phyloP scores from a whole-genome alignment of 2,329 filamentous ascomycete genomes.

The Colletotrichum plurivorum region DNA sequence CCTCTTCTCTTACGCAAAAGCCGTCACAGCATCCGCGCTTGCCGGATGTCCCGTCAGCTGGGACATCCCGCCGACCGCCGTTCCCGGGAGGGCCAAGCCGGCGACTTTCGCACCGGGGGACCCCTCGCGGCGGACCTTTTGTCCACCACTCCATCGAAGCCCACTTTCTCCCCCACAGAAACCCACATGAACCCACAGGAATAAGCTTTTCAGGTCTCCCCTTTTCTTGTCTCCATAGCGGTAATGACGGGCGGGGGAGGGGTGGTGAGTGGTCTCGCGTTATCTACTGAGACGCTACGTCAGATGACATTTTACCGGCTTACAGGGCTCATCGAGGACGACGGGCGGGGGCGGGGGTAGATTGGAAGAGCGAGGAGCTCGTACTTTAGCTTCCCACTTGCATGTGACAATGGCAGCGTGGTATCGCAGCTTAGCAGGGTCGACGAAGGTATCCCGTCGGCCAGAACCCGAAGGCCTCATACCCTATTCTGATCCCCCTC shows the following conservation, averaged over 20 bases:
- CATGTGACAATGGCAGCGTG: not conserved
- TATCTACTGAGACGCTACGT: not conserved
- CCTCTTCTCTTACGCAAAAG: not conserved
- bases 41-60: not conserved
- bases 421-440: no score
- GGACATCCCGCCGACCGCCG: not conserved
- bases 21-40: slow-evolving; percentile 3
- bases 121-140: slow-evolving; percentile 7
- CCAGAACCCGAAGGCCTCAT: no score
- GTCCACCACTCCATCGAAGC: not conserved
- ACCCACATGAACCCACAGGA: not conserved
- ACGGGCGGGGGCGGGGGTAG: not conserved
- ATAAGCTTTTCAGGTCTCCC: slow-evolving; percentile 12
- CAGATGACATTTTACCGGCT: not conserved
- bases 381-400: slow-evolving; percentile 2
- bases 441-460: no score
- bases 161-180: not conserved
- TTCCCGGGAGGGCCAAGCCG: slow-evolving; percentile 14
- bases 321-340: not conserved
- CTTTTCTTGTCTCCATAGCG: not conserved
- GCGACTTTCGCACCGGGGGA: slow-evolving; percentile 12
- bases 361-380: not conserved
- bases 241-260: not conserved
- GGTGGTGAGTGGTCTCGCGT: not conserved
- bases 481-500: no score